These are phyloP conservation scores for Cercospora sp. DNA, from an alignment of 2,329 filamentous ascomycete species.

Conservation along the genomic window DNA sequence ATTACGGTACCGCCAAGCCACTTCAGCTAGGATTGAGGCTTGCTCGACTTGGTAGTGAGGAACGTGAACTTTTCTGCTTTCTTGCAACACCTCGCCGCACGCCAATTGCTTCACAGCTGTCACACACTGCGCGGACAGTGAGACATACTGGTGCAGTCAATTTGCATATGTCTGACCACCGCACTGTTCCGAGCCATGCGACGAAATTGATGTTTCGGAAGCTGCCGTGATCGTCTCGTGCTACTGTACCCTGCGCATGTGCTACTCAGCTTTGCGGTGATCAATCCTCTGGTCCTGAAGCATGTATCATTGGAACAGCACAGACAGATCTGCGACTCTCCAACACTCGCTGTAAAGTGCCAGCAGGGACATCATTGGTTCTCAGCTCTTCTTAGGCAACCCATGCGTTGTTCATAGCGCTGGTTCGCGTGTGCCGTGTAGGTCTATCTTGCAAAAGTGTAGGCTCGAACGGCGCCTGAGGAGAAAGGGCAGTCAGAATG, in stretches of 20 bases:
- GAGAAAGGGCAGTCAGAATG: neutral
- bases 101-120: neutral
- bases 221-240: neutral
- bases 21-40: neutral
- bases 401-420: neutral
- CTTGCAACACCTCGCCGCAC: neutral
- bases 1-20: neutral
- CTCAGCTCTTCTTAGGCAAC: neutral
- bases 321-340: neutral
- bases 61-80: neutral
- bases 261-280: neutral
- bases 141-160: neutral
- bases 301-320: neutral
- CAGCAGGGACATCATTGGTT: neutral
- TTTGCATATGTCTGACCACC: neutral
- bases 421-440: neutral
- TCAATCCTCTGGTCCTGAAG: neutral
- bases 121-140: neutral
- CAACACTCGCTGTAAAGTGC: neutral
- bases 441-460: neutral
- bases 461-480: neutral
- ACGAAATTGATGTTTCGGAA: constrained; percentile 3
- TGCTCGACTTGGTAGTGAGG: neutral
- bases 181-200: neutral
- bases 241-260: neutral